A percentile compares a stretch with the other conserved stretches of the same genome.
Evolutionary conservation across 2,329 filamentous ascomycete genomes (phyloP).

Genomic region (Falciphora oryzae): DNA sequence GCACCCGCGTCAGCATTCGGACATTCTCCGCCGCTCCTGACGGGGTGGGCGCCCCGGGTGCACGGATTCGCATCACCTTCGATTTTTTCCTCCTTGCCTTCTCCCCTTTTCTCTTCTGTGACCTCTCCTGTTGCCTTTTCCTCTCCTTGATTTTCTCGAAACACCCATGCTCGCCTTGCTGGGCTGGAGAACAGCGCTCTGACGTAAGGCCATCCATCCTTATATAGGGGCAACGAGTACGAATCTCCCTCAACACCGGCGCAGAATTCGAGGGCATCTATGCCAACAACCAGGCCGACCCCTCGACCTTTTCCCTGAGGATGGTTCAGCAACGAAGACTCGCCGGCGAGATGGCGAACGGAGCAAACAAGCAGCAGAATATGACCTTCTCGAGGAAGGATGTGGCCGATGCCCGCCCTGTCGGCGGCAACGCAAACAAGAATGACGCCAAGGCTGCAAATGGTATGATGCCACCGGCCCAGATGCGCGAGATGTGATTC

Average conservation of each 20-base stretch:
- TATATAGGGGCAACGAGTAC: constrained; percentile 25
- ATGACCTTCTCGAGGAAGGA: constrained; percentile 30
- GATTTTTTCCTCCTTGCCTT: background rate
- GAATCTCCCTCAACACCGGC: constrained; percentile 22
- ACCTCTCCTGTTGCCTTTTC: background rate
- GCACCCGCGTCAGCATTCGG: constrained; percentile 9
- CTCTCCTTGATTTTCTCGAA: background rate
- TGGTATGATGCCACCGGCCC: constrained; percentile 24
- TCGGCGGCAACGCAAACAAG: constrained; percentile 24
- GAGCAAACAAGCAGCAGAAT: constrained; percentile 23
- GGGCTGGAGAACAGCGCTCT: background rate
- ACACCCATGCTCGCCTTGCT: constrained; percentile 1
- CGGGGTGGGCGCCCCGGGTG: background rate
- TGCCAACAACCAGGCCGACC: constrained; percentile 20
- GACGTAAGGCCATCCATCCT: constrained; percentile 1
- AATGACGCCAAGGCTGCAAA: constrained; percentile 32
- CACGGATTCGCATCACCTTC: background rate
- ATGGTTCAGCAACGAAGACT: constrained; percentile 30
- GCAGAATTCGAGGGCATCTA: constrained; percentile 27
- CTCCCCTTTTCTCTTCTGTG: background rate
- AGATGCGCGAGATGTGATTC: background rate
- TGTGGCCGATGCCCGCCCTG: constrained; percentile 21
- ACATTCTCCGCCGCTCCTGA: constrained; percentile 4
- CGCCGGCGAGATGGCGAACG: constrained; percentile 24
- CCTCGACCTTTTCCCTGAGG: constrained; percentile 23